Evolutionary conservation across 192 early-diverging fungal genomes (phyloP), one percentile per base, ranked within the genome.

Genomic region (Coemansia reversa): DNA sequence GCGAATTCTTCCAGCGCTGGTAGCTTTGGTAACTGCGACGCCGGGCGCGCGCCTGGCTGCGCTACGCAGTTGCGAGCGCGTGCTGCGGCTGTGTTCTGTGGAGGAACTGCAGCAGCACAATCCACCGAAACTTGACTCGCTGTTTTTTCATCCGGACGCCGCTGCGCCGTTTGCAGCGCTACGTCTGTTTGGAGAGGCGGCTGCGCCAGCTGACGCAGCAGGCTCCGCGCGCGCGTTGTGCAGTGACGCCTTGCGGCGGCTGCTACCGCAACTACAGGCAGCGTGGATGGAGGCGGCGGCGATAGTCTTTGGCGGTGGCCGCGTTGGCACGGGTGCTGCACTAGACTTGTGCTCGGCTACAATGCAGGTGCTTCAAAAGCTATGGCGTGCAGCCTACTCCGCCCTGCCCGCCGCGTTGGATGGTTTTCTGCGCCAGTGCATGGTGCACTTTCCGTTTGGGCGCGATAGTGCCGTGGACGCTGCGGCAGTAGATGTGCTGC

Each of bases 271-370:
- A 49, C 73, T 94, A 19, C 84, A 91, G 28, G 89, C 90, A 4
- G 67, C 86, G 0, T 94, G 93, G 93, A 66, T 92, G 20, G 93
- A 94, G 62, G 77, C 88, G 27, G 85, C 87, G 3, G 87, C 93
- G 8, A 84, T n/a, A n/a, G n/a, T 90, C 0, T 92, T 94, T 66
- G 79, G 83, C 1, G 58, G 79, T 4, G 72, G 79, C 2, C 73
- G 73, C 1, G 58, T 79, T 3, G 84, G 83, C 22, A 65, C 71
- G 20, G 70, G 78, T n/a, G 76, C 85, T 12, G 79, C 87, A 16
- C 72, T 94, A 16, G 80, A 88, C 27, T 79, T 91, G 8, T 76
- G 90, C 48, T 73, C 85, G 32, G 70, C 83, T 0, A 82, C 90
- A 3, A 53, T 92, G 54, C 85, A 84, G 59, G 86, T 89, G 7